Percentiles rank a stretch among this genome's conserved stretches.
phyloP scores from a whole-genome alignment of 139 green algal species.

The Penium margaritaceum region DNA sequence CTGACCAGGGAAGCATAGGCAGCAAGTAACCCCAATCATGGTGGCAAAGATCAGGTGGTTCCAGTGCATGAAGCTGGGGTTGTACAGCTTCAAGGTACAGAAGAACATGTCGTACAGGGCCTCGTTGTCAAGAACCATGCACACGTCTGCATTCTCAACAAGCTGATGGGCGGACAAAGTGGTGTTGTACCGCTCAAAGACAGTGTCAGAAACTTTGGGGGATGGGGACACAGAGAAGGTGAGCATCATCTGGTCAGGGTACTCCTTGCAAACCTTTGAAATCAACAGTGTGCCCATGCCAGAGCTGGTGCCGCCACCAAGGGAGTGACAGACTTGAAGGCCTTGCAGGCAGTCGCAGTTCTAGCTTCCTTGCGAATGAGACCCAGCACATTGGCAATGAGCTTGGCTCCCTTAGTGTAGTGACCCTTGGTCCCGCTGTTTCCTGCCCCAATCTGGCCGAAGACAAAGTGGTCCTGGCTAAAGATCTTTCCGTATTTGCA shows the following conservation, averaged over 20 bases:
- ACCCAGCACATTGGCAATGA: constrained; percentile 96
- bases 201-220: constrained; percentile 97
- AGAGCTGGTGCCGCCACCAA: constrained; percentile 90
- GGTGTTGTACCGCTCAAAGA: constrained; percentile 99
- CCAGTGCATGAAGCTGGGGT: no score
- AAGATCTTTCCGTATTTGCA: constrained; percentile 83
- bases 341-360: constrained; percentile 93
- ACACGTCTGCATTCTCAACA: constrained; percentile 99
- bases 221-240: constrained; percentile 98
- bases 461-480: constrained; percentile 94
- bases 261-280: constrained; percentile 95
- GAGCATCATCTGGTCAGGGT: constrained; percentile 96
- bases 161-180: constrained; percentile 98
- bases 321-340: constrained; percentile 91
- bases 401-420: constrained; percentile 96
- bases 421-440: constrained; percentile 99
- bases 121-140: constrained; percentile 96
- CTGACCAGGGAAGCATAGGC: no score
- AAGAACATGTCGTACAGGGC: constrained; percentile 99
- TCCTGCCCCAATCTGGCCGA: constrained; percentile 90
- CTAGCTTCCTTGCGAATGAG: constrained; percentile 96
- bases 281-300: constrained; percentile 97
- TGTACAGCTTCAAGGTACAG: constrained; percentile 96
- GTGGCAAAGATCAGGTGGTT: no score
- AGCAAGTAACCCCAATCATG: no score